Conservation (phyloP, 176 grass and related monocot genomes). For the Otatea glauca region DNA sequence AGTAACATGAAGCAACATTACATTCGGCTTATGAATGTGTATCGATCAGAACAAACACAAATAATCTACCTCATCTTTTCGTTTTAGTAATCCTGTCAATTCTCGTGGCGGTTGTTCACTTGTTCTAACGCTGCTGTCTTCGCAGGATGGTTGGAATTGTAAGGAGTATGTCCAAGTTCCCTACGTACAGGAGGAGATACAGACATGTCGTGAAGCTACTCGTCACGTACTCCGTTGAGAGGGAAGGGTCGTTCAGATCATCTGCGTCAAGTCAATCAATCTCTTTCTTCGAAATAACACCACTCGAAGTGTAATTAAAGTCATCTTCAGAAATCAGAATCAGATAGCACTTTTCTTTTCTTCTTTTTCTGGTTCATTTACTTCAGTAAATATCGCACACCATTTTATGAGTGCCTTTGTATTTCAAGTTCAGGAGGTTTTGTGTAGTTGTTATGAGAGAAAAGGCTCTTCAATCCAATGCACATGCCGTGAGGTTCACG, state of each 20-base stretch:
- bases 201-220: conserved; percentile 74
- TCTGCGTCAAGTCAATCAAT: conserved; percentile 38
- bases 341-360: not conserved
- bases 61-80: not conserved
- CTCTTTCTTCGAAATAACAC: conserved; percentile 52
- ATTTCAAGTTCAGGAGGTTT: conserved; percentile 38
- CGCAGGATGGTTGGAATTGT: conserved; percentile 77
- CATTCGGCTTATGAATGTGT: not conserved
- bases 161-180: conserved; percentile 76
- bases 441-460: conserved; percentile 19
- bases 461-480: not conserved
- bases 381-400: conserved; percentile 42
- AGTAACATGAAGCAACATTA: not conserved
- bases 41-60: not conserved
- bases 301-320: conserved; percentile 52
- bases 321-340: conserved; percentile 14
- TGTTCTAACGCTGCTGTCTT: conserved; percentile 13
- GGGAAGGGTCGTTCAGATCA: conserved; percentile 50
- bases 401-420: conserved; percentile 45
- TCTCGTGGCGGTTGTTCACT: too few relatives aligned
- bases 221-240: conserved; percentile 58
- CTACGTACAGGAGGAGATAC: conserved; percentile 79
- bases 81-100: not conserved
- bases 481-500: conserved; percentile 17
- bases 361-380: not conserved